Evolutionary conservation across 2,329 filamentous ascomycete species (phyloP), one percentile per base, ranked within the genome.

Genomic region (Leptodontidium sp.): DNA sequence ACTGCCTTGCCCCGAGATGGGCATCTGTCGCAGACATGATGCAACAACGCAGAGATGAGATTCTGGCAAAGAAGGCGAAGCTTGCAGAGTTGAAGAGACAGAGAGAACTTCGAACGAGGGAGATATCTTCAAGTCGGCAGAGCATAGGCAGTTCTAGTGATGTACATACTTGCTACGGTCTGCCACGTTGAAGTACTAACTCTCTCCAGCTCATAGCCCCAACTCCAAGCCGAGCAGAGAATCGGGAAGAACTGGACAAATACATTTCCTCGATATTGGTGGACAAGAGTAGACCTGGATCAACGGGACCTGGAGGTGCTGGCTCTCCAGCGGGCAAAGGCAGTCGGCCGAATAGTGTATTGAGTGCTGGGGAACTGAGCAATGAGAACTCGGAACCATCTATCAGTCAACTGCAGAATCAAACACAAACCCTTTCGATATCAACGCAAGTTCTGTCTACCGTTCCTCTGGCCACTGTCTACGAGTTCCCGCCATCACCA

Each of bases 81-180:
- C 93, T 99, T 77, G 94, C 93, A 61, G 96, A 98, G 86, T 87
- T 99, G 73, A 98, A 97, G 84, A 89, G 93, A 71, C 94, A 98
- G 83, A 89, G 96, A 76, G 94, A 97, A 80, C 84, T 95, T 75
- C 88, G 94, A 69, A 88, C 93, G 72, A 92, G 87, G 78, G 93
- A 97, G 79, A 89, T 92, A 75, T 88, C 86, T 69, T 87, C 87
- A 71, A 89, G 85, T 74, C 88, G 93, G 74, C 87, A 90, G 77
- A 92, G 89, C 79, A 84, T 90, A 76, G 89, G 89, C 69, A 87
- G 88, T 78, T 82, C 87, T 63, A 87, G 86, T 79, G 93, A 97
- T 83, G 93, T 97, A 86, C 75, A 83, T 71, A 77, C 65, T 77
- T 68, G 58, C 62, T 68, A 53, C 65, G 55, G 29, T 21, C 53